A percentile compares a stretch with the other conserved stretches of the same genome.
Evolutionary conservation across 768 basidiomycete species (phyloP).

Genomic region (Steccherinum ochraceum): DNA sequence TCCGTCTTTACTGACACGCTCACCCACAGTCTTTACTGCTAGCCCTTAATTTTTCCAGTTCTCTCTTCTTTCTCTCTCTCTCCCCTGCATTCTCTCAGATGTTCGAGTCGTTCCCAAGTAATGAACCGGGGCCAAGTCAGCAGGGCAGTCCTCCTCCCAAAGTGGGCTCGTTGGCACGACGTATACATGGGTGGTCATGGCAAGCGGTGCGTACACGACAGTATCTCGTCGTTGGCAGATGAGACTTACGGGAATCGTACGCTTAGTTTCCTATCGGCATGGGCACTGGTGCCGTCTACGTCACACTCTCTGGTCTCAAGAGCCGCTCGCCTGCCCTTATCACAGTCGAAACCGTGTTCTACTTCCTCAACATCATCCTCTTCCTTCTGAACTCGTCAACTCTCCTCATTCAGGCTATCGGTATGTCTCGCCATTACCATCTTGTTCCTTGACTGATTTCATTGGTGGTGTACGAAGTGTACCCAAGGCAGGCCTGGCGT

Average conservation of each 20-base stretch:
- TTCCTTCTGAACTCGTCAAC: slow-evolving; percentile 37
- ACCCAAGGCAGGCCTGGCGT: slow-evolving; percentile 34
- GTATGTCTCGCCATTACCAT: slow-evolving; percentile 20
- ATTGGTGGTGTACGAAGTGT: slow-evolving; percentile 26
- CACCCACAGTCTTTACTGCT: too few species aligned
- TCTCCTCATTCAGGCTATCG: slow-evolving; percentile 35
- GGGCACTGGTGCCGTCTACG: slow-evolving; percentile 44
- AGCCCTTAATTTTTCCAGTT: too few species aligned
- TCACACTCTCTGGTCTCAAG: slow-evolving; percentile 35
- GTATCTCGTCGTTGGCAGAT: neutral
- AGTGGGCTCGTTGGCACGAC: slow-evolving; percentile 29
- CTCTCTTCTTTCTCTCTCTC: neutral
- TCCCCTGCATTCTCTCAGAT: neutral
- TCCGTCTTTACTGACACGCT: neutral
- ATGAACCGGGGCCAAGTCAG: too few species aligned
- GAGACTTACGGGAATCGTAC: slow-evolving; percentile 21
- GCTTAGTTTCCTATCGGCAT: slow-evolving; percentile 41
- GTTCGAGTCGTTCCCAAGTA: too few species aligned
- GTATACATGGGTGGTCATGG: slow-evolving; percentile 47
- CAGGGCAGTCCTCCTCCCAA: too few species aligned
- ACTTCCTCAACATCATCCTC: slow-evolving; percentile 37
- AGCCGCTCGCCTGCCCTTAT: slow-evolving; percentile 25
- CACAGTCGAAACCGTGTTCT: slow-evolving; percentile 35
- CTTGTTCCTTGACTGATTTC: neutral
- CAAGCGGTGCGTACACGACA: slow-evolving; percentile 32